Percentiles rank a stretch among this genome's conserved stretches.
Conservation (phyloP, 495 filamentous ascomycete species). For the Penicillium cataractarum region DNA sequence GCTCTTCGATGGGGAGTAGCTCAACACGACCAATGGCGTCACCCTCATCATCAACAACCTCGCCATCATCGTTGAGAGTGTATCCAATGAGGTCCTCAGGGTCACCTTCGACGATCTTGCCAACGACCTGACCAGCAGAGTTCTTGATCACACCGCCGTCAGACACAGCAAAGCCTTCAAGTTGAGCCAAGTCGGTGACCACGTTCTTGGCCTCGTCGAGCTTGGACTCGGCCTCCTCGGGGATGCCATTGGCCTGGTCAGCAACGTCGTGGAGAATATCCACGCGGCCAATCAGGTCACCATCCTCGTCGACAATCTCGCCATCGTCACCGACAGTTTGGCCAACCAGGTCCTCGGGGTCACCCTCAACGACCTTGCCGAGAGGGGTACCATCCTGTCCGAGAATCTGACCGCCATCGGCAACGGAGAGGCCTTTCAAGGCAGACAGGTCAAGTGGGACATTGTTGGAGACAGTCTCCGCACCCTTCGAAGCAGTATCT, state of each 20-base stretch:
- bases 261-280: constrained; percentile 42
- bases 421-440: constrained; percentile 69
- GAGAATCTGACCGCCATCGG: constrained; percentile 45
- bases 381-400: constrained; percentile 44
- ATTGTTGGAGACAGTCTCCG: constrained; percentile 35
- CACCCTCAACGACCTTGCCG: constrained; percentile 46
- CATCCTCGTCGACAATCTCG: constrained; percentile 55
- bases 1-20: constrained; percentile 47
- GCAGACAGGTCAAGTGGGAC: constrained; percentile 59
- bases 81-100: constrained; percentile 63
- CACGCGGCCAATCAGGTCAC: constrained; percentile 51
- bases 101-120: constrained; percentile 64
- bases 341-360: constrained; percentile 48
- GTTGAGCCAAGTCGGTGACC: constrained; percentile 39
- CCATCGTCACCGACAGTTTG: constrained; percentile 58
- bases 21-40: constrained; percentile 63
- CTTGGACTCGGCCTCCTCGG: constrained; percentile 25
- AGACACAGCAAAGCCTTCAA: constrained; percentile 60
- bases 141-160: constrained; percentile 61
- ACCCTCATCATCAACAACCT: constrained; percentile 67
- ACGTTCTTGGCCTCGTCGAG: constrained; percentile 20
- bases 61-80: constrained; percentile 61
- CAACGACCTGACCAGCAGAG: constrained; percentile 57
- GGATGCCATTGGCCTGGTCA: constrained; percentile 31
- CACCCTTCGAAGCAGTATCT: constrained; percentile 24